Percentiles rank a stretch among this genome's conserved stretches.
Conservation (phyloP, 148 eudicot genomes). For the Hydrangea macrophylla region DNA sequence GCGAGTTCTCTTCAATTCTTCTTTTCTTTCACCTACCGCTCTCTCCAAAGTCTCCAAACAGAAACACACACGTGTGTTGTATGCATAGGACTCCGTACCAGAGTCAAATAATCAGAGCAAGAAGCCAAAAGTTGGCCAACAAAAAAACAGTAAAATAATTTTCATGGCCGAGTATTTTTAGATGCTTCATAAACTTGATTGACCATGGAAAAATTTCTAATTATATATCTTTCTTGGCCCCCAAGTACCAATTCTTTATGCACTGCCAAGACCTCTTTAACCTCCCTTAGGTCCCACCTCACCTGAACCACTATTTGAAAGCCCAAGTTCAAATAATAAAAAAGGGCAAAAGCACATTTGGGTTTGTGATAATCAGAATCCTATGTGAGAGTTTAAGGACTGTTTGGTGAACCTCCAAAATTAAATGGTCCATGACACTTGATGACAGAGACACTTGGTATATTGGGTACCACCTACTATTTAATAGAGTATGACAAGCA, state of each 20-base stretch:
- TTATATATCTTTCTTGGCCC: slow-evolving; percentile 4
- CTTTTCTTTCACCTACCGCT: no score
- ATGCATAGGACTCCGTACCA: not conserved
- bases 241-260: not conserved
- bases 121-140: not conserved
- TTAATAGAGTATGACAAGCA: not conserved
- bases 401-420: slow-evolving; percentile 13
- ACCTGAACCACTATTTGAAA: slow-evolving; percentile 6
- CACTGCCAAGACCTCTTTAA: not conserved
- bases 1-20: no score
- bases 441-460: slow-evolving; percentile 7
- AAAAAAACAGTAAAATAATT: slow-evolving; percentile 3
- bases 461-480: no score
- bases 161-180: not conserved
- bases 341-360: slow-evolving; percentile 19
- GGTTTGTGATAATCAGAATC: slow-evolving; percentile 21
- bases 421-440: slow-evolving; percentile 11
- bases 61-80: not conserved
- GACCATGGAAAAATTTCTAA: not conserved
- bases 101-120: not conserved
- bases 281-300: slow-evolving; percentile 10
- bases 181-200: slow-evolving; percentile 3
- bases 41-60: no score
- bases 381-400: slow-evolving; percentile 25
- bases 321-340: slow-evolving; percentile 8